These are phyloP conservation scores for Magnolia sinica DNA, from an alignment of 164 flowering plant genomes.

Conservation along the genomic window DNA sequence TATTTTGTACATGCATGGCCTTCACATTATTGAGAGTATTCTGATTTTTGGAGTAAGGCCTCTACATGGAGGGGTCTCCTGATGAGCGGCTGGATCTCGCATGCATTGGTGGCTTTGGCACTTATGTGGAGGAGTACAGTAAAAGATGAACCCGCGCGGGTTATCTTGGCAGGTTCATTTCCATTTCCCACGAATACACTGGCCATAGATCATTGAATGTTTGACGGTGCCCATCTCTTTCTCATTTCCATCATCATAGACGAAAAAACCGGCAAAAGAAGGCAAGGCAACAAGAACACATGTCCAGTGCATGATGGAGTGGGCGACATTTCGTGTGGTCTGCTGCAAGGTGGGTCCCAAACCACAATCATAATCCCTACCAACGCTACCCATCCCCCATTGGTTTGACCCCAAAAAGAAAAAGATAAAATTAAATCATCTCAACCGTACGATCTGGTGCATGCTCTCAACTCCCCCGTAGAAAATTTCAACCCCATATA, in stretches of 20 bases:
- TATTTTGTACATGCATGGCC: too few relatives aligned
- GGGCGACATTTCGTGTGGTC: constrained; percentile 16
- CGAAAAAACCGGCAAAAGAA: constrained; percentile 9
- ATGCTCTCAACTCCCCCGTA: neutral
- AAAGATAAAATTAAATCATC: neutral
- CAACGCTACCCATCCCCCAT: neutral
- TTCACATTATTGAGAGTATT: too few relatives aligned
- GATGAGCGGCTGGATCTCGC: neutral
- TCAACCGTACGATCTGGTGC: neutral
- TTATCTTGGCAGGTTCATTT: neutral
- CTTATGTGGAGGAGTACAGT: neutral
- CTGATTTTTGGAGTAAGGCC: too few relatives aligned
- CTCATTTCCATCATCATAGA: constrained; percentile 5
- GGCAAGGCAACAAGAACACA: neutral
- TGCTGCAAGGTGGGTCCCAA: constrained; percentile 6
- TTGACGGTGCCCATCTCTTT: constrained; percentile 8
- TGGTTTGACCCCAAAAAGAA: neutral
- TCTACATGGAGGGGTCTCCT: neutral
- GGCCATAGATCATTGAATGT: neutral
- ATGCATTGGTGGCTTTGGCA: neutral
- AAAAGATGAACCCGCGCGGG: neutral
- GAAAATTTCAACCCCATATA: neutral
- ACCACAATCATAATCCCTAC: neutral
- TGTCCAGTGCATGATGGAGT: constrained; percentile 9
- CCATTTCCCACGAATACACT: neutral